Percentiles rank a stretch among this genome's conserved stretches.
Conservation (phyloP, 169 alveolate genomes). For the Plasmodium yoelii region DNA sequence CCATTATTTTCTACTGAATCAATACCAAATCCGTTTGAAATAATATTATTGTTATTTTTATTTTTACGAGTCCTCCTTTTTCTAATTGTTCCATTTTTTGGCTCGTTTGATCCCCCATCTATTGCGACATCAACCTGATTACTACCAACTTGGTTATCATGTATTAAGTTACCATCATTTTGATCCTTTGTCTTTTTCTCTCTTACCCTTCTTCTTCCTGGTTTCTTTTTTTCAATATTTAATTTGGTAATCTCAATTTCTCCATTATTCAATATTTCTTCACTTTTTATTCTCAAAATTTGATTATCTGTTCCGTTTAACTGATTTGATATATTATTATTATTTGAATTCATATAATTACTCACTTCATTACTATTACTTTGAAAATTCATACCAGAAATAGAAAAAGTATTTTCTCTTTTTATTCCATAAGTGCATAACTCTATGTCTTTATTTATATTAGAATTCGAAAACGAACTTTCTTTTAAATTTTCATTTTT, state of each 20-base stretch:
- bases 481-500: constrained; percentile 2
- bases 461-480: not conserved
- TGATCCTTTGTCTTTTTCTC: constrained; percentile 23
- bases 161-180: constrained; percentile 24
- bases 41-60: constrained; percentile 21
- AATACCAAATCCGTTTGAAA: not conserved
- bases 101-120: constrained; percentile 7
- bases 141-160: constrained; percentile 17
- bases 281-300: not conserved
- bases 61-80: constrained; percentile 7
- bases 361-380: not conserved
- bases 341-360: not conserved
- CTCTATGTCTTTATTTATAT: not conserved
- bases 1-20: not conserved
- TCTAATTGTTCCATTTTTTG: not conserved
- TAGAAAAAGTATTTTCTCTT: not conserved
- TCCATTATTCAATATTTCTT: not conserved
- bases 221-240: constrained; percentile 4
- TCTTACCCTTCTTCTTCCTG: constrained; percentile 31
- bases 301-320: not conserved
- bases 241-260: not conserved
- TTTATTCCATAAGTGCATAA: not conserved
- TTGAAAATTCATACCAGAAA: no score
- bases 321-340: not conserved
- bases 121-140: not conserved